Base-by-base conservation (phyloP, 2,329 filamentous ascomycete species). In the Xylariaceae sp. region DNA sequence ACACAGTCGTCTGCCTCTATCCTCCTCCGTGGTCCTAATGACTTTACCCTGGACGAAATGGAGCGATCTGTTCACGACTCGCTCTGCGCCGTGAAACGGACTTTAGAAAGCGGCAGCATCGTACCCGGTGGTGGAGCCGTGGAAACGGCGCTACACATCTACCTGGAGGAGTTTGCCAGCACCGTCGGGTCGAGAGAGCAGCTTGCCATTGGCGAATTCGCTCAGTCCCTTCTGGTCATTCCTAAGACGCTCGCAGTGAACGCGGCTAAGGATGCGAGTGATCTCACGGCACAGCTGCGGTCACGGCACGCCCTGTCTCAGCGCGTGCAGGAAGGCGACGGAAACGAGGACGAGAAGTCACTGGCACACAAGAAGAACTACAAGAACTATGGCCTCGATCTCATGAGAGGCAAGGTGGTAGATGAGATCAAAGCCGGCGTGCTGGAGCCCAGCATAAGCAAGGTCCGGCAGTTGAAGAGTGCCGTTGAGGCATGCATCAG, bases 91-190 rank as follows among this genome's bases (percentile, higher is more conserved):
- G 92, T 99, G 61, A 99, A 99, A 85, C 85, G 94, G 64, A 96
- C 94, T 2, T 80, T 99, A 7, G 94, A 99, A 77, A 96, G 90
- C 68, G 94, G 94, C 67, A 92, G 89, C 74, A 95, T 99, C 62
- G 94, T 99, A 37, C 94, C 94, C 15, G 94, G 94, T 62, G 94
- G 94, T 62, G 94, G 92, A 69, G 94, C 94, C 41, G 92, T 96
- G 19, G 94, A 99, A 79, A 97, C 94, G n/a, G 94, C 94, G 46
- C 83, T 99, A 61, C 94, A 97, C 77, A 99, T 99, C 70, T 99
- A 97, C 76, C 83, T 99, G 32, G 94, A 99, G 77, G 94, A 99
- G 74, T 99, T 95, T 73, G 94, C 94, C 49, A 92, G 94, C 65
- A 97, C 94, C 36, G 92, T 99, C 58, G 91, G 92, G 62, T 97